phyloP scores from a whole-genome alignment of 225 moss, liverwort and hornwort species.

The Bryoerythrophyllum caledonicum region DNA sequence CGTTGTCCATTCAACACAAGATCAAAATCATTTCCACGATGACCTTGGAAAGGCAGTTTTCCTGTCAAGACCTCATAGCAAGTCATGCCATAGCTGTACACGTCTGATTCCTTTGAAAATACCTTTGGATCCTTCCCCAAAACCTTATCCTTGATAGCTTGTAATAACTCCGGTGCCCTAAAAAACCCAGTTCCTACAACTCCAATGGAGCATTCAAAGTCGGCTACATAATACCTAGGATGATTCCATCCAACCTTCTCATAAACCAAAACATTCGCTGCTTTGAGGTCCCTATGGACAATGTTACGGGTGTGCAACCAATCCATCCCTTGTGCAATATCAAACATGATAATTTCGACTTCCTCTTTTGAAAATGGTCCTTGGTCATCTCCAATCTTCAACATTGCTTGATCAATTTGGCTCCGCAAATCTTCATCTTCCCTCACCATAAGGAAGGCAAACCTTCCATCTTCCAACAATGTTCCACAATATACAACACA shows the following conservation, averaged over 20 bases:
- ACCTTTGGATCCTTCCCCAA: not conserved
- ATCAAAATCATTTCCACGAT: not conserved
- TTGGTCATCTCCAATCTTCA: not conserved
- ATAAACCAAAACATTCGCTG: not conserved
- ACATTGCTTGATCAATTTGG: not conserved
- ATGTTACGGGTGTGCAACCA: not conserved
- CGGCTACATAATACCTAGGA: not conserved
- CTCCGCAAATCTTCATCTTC: not conserved
- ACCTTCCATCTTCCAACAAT: not conserved
- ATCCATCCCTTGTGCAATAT: not conserved
- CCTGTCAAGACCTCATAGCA: not conserved
- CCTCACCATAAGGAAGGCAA: not conserved
- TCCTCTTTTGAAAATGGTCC: not conserved
- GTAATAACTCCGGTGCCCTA: not conserved
- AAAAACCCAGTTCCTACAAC: not conserved
- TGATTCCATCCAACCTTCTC: accelerated
- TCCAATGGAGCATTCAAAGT: not conserved
- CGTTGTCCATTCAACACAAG: not conserved
- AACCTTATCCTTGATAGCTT: not conserved
- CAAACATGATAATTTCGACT: not conserved
- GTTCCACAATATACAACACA: not conserved
- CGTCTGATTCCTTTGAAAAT: not conserved
- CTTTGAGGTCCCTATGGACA: not conserved
- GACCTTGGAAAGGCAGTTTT: not conserved
- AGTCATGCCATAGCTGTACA: not conserved